Base-by-base conservation (phyloP, 306 rosid species). In the Rubus idaeus region DNA sequence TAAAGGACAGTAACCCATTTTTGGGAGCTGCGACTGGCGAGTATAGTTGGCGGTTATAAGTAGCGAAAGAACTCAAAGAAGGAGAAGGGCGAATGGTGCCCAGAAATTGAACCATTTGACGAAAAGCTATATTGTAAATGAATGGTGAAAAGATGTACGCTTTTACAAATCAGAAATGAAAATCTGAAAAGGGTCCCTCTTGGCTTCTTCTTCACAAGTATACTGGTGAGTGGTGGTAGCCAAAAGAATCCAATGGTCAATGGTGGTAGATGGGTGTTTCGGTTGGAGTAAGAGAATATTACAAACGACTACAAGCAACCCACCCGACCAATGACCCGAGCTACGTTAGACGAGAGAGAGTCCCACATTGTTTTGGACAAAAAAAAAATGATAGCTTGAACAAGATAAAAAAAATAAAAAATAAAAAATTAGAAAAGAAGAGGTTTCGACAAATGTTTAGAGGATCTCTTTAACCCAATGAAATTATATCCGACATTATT, bases 41-140 rank as follows among this genome's bases (percentile, higher is more conserved):
- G 75, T 60, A 83, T 51, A 75, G 55, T 60, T 70, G 87, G 84
- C 81, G 79, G 41, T 77, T 76, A 63, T 45, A 72, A 7, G 78
- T 73, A 42, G 82, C 61, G 39, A 89, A 73, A 72, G 50, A 76
- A 68, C 77, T 12, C 30, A 90, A 79, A 51, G 91, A 85, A 80
- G 88, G 71, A 77, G 88, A 84, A 39, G 91, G 80, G 46, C 96
- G 89, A 84, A 87, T 44, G 18, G 91, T 77, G 39, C 87, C 88
- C 81, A 84, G 74, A 75, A 77, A 83, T 7, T 57, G 81, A 84
- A 84, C 82, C 90, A 87, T 82, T 74, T 53, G 87, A 51, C 42
- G 30, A 44, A 70, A 57, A 80, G 50, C 40, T 56, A 14, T 11
- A 20, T 39, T 52, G 64, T 14, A 26, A 49, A 21, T 30, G 4